Evolutionary conservation across 129 eudicot species (phyloP), one percentile per base, ranked within the genome.

Genomic region (Helichrysum umbraculigerum): DNA sequence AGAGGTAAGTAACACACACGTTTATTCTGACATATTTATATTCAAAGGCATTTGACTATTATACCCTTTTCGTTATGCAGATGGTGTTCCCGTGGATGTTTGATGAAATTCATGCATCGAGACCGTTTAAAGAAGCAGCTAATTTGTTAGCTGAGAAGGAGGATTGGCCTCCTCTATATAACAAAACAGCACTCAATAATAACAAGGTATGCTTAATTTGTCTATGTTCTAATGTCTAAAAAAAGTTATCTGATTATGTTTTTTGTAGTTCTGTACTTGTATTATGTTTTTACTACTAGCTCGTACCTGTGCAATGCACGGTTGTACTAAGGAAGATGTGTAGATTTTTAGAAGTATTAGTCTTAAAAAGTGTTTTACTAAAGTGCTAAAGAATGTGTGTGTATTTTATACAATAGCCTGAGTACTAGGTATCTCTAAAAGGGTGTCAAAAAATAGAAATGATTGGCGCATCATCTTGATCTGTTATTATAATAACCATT

Each of bases 1-100:
- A 78, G 97, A 94, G 93, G 98, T 94, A 83, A 12, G 44, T 35
- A 52, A 32, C 35, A 54, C 54, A 20, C 19, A 44, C 0, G 47
- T 14, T 57, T 68, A 65, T 68, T 22, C 32, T 3, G 7, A 68
- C n/a, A 25, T 37, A 19, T 21, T 47, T 47, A 47, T 7, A 1
- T 8, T 47, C 0, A 56, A 56, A 77, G 17, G 33, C 50, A 10
- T 68, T 15, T 68, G 68, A 68, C 19, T 21, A 32, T 35, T 56
- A 7, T 37, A 25, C 42, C 20, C 56, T 76, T 76, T 76, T 50
- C 34, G 37, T 2, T 25, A 69, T 68, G 51, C 88, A 94, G 98
- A 94, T 94, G 98, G 81, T 94, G 65, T 94, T 85, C 64, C 98
- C 97, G 19, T 94, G 98, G 98, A 81, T 94, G 85, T 94, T 94